phyloP scores from a whole-genome alignment of 805 yeast genomes.

The Sugiyamaella mastotermitis region DNA sequence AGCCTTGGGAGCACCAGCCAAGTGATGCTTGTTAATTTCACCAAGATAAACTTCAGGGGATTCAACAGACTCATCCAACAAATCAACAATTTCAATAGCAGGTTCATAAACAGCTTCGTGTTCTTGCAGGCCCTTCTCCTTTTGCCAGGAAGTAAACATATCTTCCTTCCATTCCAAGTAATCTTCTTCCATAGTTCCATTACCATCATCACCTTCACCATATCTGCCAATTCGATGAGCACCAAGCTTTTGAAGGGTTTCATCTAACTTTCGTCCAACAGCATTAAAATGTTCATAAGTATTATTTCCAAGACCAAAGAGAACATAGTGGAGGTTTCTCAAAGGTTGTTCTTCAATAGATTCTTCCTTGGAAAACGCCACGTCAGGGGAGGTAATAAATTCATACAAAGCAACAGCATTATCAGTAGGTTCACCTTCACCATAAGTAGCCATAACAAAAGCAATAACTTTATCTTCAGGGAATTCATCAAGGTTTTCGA shows the following conservation, averaged over 20 bases:
- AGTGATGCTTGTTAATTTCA: conserved; percentile 65
- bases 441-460: conserved; percentile 86
- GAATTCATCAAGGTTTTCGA: conserved; percentile 64
- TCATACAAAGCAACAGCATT: conserved; percentile 79
- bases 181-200: conserved; percentile 93
- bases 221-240: conserved; percentile 68
- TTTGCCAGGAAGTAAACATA: conserved; percentile 59
- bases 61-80: conserved; percentile 28
- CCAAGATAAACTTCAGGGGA: conserved; percentile 58
- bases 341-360: conserved; percentile 32
- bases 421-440: conserved; percentile 98
- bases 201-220: conserved; percentile 95
- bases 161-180: conserved; percentile 87
- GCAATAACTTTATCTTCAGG: conserved; percentile 55
- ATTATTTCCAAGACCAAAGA: conserved; percentile 91
- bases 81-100: conserved; percentile 34
- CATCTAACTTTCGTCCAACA: conserved; percentile 54
- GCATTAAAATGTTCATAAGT: conserved; percentile 91
- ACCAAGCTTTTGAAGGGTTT: conserved; percentile 52
- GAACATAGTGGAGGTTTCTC: conserved; percentile 54
- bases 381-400: conserved; percentile 49
- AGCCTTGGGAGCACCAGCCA: conserved; percentile 43
- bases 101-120: conserved; percentile 78
- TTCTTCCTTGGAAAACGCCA: conserved; percentile 37
- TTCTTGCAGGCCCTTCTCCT: conserved; percentile 63